Evolutionary conservation across 192 early-diverging fungal genomes (phyloP), one percentile per base, ranked within the genome.

Genomic region (Dissophora globulifera): DNA sequence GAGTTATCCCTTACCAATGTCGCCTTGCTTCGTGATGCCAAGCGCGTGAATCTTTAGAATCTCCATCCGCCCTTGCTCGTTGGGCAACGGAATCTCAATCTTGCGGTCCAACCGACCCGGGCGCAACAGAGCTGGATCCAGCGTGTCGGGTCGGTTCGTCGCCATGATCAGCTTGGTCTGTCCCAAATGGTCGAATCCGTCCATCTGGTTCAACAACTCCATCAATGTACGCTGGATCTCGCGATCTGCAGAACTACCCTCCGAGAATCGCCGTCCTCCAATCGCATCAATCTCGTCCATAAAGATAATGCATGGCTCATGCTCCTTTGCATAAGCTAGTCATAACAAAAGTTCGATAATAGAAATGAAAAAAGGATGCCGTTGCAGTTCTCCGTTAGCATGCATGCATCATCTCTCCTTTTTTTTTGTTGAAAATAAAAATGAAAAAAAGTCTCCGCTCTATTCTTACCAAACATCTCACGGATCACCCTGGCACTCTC

Each of bases 261-360:
- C 98, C 17, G 94, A 96, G 84, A 99, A 99, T 50, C 98, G 90
- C 43, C 97, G 87, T 11, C 96, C 96, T 81, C 96, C 98, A 84
- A 99, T 99, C 29, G 98, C 96, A 84, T 99, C 98, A 78, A 99
- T 97, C 78, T 99, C 98, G 82, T 99, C 98, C 96, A 99, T 99
- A 69, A 99, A 99, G 40, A 99, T 99, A 62, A 99, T 98, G 83
- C 98, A 99, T 12, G 98, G 98, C 69, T 99, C 96, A 79, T 99
- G 98, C 78, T 98, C 96, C 62, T 92, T 94, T 33, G 98, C 98
- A 82, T 99, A 99, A 0, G 85, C 88, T 90, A 61, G n/a, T n/a
- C n/a, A n/a, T n/a, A n/a, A n/a, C n/a, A n/a, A n/a, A n/a, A n/a
- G n/a, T n/a, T n/a, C n/a, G n/a, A n/a, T n/a, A n/a, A n/a, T n/a